These are phyloP conservation scores for Picea glauca DNA, from an alignment of 75 land plant species.

Conservation along the genomic window DNA sequence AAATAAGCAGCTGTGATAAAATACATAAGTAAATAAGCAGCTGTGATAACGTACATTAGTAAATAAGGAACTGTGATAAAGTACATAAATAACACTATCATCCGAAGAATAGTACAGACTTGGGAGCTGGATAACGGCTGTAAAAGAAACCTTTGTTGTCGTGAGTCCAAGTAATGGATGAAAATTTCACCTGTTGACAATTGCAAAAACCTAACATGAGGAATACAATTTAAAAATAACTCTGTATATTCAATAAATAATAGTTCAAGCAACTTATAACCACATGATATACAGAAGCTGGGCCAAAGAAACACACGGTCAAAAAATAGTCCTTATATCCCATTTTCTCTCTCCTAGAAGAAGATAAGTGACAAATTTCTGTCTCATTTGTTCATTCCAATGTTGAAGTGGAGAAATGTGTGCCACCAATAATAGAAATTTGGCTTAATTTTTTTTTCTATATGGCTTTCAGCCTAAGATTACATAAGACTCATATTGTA, in stretches of 20 bases:
- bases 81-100: neutral
- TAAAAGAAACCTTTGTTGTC: constrained; percentile 98
- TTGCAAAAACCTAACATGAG: neutral
- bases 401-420: too few species aligned
- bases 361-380: neutral
- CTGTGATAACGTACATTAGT: neutral
- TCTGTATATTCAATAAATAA: neutral
- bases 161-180: constrained; percentile 83
- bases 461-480: neutral
- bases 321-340: too few species aligned
- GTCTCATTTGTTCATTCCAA: neutral
- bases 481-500: neutral
- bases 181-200: constrained; percentile 80
- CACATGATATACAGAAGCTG: too few species aligned
- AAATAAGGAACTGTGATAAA: neutral
- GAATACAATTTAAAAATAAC: neutral
- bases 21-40: neutral
- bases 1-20: neutral
- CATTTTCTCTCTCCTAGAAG: neutral
- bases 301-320: too few species aligned
- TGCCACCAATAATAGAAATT: too few species aligned
- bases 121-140: constrained; percentile 88
- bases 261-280: constrained; percentile 44
- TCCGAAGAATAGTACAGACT: constrained; percentile 34
- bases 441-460: too few species aligned